Conservation (phyloP, 2,329 filamentous ascomycete species). For the Chalaropsis ovoidea region DNA sequence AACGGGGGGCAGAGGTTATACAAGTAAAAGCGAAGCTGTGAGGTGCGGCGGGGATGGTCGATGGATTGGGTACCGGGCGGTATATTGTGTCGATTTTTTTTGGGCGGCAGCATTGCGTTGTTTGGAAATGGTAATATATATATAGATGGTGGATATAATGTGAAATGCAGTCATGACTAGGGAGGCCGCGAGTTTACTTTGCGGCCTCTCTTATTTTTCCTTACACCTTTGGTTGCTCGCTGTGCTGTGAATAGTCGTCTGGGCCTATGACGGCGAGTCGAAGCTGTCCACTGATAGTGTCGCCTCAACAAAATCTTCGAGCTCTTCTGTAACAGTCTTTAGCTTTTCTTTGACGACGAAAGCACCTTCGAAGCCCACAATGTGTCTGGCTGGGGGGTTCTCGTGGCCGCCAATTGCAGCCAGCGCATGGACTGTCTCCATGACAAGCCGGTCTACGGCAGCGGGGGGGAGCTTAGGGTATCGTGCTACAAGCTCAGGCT, state of each 20-base stretch:
- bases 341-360: slow-evolving; percentile 88
- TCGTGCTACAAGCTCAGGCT: slow-evolving; percentile 46
- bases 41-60: slow-evolving; percentile 29
- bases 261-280: neutral
- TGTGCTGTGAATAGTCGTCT: neutral
- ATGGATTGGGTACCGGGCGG: neutral
- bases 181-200: neutral
- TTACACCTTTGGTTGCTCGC: neutral
- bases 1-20: slow-evolving; percentile 52
- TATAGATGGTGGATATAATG: slow-evolving; percentile 8
- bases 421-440: slow-evolving; percentile 83
- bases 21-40: slow-evolving; percentile 37
- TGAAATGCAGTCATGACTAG: slow-evolving; percentile 4
- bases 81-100: neutral
- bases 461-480: slow-evolving; percentile 63
- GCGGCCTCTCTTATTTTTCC: neutral
- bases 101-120: slow-evolving; percentile 2
- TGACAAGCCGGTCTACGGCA: slow-evolving; percentile 63
- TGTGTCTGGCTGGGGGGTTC: slow-evolving; percentile 87
- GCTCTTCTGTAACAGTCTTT: slow-evolving; percentile 88
- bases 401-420: slow-evolving; percentile 90
- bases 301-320: slow-evolving; percentile 90
- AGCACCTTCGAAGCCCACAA: slow-evolving; percentile 83
- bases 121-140: slow-evolving; percentile 1
- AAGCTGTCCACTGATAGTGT: slow-evolving; percentile 65